Conservation (phyloP, 78 protist species). For the Polysphondylium violaceum region DNA sequence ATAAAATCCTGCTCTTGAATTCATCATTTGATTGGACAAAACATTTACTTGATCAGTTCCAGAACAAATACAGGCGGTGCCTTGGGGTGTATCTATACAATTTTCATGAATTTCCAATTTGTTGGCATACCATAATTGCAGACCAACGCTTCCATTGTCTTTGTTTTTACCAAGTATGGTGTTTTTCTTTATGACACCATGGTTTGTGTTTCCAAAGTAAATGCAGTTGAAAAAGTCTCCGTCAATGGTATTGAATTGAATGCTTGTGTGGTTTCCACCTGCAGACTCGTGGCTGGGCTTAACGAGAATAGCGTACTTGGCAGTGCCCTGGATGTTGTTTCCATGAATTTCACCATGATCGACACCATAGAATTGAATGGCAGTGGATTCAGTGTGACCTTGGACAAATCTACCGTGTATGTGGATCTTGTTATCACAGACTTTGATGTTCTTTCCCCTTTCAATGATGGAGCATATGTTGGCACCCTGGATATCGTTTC, state of each 20-base stretch:
- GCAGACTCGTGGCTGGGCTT: conserved; percentile 57
- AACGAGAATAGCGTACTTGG: conserved; percentile 34
- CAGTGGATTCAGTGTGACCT: conserved; percentile 16
- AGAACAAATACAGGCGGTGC: conserved; percentile 62
- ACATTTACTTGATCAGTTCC: conserved; percentile 38
- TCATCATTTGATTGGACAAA: conserved; percentile 45
- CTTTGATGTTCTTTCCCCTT: conserved; percentile 32
- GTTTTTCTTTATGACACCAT: conserved; percentile 11
- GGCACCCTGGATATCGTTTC: conserved; percentile 43
- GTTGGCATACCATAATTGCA: conserved; percentile 34
- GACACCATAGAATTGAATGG: conserved; percentile 67
- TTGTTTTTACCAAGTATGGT: conserved; percentile 18
- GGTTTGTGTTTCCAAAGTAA: neutral
- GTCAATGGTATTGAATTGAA: conserved; percentile 43
- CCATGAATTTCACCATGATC: conserved; percentile 19
- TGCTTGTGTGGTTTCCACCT: conserved; percentile 24
- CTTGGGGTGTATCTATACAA: conserved; percentile 24
- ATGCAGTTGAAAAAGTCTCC: conserved; percentile 44
- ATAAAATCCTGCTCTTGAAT: conserved; percentile 44
- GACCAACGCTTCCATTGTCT: conserved; percentile 15
- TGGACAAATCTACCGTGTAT: conserved; percentile 24
- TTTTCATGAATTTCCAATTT: conserved; percentile 19
- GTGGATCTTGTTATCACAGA: conserved; percentile 24
- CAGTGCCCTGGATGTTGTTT: conserved; percentile 30
- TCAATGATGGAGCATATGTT: conserved; percentile 32